Conservation (phyloP, 1,284 basidiomycete genomes). For the Tilletia setariae region DNA sequence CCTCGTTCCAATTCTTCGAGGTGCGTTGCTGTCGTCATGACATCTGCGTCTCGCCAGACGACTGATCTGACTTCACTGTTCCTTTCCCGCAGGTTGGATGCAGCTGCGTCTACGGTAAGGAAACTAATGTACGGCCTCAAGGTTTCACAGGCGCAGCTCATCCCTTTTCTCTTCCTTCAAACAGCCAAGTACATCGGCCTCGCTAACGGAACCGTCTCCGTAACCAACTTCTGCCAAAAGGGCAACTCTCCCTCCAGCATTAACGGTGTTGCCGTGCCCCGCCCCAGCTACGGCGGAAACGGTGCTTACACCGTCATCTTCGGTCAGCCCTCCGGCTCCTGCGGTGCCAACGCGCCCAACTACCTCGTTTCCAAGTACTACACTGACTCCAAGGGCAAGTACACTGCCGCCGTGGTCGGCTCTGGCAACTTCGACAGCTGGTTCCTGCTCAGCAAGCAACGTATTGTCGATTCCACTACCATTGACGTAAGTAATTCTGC, state of each 20-base stretch:
- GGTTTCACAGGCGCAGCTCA: not conserved
- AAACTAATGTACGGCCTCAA: too few species aligned
- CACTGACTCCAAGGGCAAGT: not conserved
- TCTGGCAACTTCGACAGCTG: slow-evolving; percentile 10
- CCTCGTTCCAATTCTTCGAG: slow-evolving; percentile 14
- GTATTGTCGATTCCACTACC: not conserved
- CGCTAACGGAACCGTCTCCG: slow-evolving; percentile 8
- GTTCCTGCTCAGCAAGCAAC: slow-evolving; percentile 15
- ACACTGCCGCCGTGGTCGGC: slow-evolving; percentile 7
- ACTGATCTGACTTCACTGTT: too few species aligned
- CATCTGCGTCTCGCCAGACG: too few species aligned
- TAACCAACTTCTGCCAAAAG: not conserved
- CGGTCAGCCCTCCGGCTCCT: slow-evolving; percentile 12
- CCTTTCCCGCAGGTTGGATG: not conserved
- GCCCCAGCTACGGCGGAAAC: not conserved
- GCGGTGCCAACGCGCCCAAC: slow-evolving; percentile 5
- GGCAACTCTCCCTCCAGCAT: not conserved
- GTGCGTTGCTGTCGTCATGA: not conserved
- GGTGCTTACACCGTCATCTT: slow-evolving; percentile 11
- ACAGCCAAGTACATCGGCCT: slow-evolving; percentile 1
- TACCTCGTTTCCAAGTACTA: slow-evolving; percentile 14
- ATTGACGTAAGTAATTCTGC: slow-evolving; percentile 14
- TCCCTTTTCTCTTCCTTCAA: too few species aligned
- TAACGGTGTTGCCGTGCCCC: not conserved
- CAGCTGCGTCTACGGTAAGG: not conserved